A percentile compares a stretch with the other conserved stretches of the same genome.
phyloP scores from a whole-genome alignment of 31 red algal genomes.

The Asparagopsis taxiformis region DNA sequence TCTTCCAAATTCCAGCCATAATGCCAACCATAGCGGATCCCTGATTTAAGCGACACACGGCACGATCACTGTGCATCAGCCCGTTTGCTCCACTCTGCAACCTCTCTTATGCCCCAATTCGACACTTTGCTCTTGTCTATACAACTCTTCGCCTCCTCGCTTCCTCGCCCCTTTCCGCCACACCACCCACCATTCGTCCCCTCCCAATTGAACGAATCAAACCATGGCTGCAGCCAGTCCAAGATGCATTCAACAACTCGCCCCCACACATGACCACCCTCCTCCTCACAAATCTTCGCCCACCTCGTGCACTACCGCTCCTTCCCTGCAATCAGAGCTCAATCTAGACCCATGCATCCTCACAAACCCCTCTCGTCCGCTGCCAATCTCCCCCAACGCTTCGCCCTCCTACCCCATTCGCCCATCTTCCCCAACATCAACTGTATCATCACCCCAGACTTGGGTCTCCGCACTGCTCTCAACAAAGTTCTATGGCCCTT shows the following conservation, averaged over 20 bases:
- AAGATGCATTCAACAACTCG: slow-evolving; percentile 11
- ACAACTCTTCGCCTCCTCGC: not conserved
- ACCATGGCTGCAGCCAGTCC: not conserved
- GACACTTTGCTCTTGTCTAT: not conserved
- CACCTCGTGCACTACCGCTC: slow-evolving; percentile 7
- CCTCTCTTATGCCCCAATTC: slow-evolving; percentile 1
- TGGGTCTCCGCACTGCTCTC: slow-evolving; percentile 16
- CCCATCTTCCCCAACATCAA: not conserved
- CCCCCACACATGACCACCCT: not conserved
- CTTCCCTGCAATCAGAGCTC: not conserved
- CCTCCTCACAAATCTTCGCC: not conserved
- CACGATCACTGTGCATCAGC: not conserved
- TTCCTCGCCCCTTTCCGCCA: not conserved
- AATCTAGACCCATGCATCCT: not conserved
- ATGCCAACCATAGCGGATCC: no score
- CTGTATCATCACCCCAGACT: not conserved
- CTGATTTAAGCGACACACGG: not conserved
- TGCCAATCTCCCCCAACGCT: not conserved
- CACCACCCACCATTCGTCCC: not conserved
- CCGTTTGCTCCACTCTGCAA: not conserved
- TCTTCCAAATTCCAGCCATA: no score
- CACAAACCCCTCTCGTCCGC: not conserved
- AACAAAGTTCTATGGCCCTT: slow-evolving; percentile 29
- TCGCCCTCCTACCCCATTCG: not conserved
- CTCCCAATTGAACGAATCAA: not conserved